Evolutionary conservation across 257 asterid genomes (phyloP).

Genomic region (Solanum infundibuliforme): DNA sequence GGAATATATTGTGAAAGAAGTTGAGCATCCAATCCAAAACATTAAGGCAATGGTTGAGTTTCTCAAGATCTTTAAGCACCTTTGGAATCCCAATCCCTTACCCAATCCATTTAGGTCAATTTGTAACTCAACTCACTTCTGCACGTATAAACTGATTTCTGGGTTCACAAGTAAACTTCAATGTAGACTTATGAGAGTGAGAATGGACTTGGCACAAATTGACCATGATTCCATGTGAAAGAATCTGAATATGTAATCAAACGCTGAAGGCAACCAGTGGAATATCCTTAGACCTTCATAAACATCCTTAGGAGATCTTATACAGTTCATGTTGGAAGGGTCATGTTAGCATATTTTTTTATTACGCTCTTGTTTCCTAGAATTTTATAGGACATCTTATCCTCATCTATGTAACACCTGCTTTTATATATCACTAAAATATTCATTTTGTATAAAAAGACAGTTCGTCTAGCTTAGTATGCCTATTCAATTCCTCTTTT

Average conservation of each 20-base stretch:
- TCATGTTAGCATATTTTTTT: background rate
- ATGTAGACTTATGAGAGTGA: background rate
- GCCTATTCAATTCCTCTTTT: conserved; percentile 10
- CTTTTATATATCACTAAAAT: background rate
- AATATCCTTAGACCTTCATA: background rate
- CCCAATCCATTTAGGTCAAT: background rate
- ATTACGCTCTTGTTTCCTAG: background rate
- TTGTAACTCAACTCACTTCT: background rate
- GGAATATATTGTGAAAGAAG: background rate
- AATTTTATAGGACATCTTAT: background rate
- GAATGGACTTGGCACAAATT: background rate
- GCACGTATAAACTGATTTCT: background rate
- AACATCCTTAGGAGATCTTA: background rate
- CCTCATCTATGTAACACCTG: background rate
- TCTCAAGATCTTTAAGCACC: background rate
- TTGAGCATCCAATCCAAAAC: background rate
- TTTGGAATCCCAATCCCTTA: background rate
- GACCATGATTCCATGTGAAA: background rate
- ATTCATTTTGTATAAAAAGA: background rate
- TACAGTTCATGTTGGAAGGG: background rate
- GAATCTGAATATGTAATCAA: background rate
- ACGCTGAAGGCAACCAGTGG: background rate
- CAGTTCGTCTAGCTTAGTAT: conserved; percentile 6
- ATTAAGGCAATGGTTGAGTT: background rate
- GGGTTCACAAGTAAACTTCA: background rate